These are phyloP conservation scores for Zygosaccharomyces kombuchaensis DNA, from an alignment of 805 yeast genomes.

Conservation along the genomic window DNA sequence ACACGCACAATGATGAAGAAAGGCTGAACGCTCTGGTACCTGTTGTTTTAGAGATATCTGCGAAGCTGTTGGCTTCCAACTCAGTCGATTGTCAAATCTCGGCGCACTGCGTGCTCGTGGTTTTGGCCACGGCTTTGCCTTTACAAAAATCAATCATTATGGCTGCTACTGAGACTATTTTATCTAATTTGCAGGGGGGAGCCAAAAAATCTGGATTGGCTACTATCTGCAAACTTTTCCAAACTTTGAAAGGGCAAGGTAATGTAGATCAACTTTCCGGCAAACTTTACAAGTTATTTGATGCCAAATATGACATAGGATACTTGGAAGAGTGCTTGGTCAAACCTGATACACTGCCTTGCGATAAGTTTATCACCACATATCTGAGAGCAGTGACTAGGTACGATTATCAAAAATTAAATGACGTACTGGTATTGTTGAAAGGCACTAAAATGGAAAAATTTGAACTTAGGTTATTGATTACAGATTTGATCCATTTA, in stretches of 20 bases:
- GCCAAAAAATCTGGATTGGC: slow-evolving; percentile 43
- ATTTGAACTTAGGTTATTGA: slow-evolving; percentile 37
- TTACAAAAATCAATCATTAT: slow-evolving; percentile 48
- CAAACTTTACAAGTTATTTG: slow-evolving; percentile 36
- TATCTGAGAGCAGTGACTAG: slow-evolving; percentile 43
- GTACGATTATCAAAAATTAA: slow-evolving; percentile 39
- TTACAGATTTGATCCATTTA: slow-evolving; percentile 37
- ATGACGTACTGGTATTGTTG: slow-evolving; percentile 36
- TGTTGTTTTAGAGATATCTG: slow-evolving; percentile 52
- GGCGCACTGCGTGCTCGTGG: slow-evolving; percentile 77
- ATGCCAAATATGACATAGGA: slow-evolving; percentile 21
- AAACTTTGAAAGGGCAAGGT: slow-evolving; percentile 41
- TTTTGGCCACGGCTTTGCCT: slow-evolving; percentile 68
- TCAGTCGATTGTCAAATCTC: slow-evolving; percentile 68
- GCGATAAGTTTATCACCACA: slow-evolving; percentile 42
- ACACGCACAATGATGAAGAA: slow-evolving; percentile 40
- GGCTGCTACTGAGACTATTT: slow-evolving; percentile 59
- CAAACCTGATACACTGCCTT: slow-evolving; percentile 28
- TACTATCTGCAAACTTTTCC: slow-evolving; percentile 46
- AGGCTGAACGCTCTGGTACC: slow-evolving; percentile 52
- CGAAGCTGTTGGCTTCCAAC: slow-evolving; percentile 46
- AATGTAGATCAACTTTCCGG: slow-evolving; percentile 40
- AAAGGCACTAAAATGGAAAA: slow-evolving; percentile 33
- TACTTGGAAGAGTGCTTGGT: slow-evolving; percentile 22
- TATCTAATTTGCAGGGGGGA: slow-evolving; percentile 41